A percentile compares a stretch with the other conserved stretches of the same genome.
phyloP scores from a whole-genome alignment of 768 basidiomycete species.

The Kwoniella dendrophila region DNA sequence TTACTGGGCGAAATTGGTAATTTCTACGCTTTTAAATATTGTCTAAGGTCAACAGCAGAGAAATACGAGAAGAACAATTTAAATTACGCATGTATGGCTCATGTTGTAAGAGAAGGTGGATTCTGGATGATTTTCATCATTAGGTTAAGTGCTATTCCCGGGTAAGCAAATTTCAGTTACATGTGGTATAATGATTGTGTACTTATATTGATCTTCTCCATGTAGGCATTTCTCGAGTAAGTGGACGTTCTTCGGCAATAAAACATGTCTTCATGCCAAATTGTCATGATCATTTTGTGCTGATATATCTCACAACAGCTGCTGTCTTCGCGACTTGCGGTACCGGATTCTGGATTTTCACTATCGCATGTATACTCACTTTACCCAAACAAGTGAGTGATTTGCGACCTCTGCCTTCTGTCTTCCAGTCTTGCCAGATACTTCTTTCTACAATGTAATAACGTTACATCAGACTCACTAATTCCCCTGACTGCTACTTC shows the following conservation, averaged over 20 bases:
- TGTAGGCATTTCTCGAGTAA: constrained; percentile 27
- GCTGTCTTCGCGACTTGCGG: constrained; percentile 55
- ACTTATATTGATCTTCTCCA: constrained; percentile 5
- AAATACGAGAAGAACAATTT: constrained; percentile 53
- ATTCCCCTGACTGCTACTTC: neutral
- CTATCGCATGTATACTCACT: constrained; percentile 42
- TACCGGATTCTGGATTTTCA: constrained; percentile 51
- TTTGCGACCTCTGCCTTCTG: no score
- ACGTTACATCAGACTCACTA: no score
- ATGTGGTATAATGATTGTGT: neutral
- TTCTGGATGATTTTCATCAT: constrained; percentile 55
- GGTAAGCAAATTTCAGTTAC: constrained; percentile 40
- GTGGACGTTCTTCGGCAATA: neutral
- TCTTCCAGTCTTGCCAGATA: no score
- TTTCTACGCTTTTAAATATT: constrained; percentile 54
- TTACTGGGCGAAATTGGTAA: constrained; percentile 54
- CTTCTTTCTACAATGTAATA: no score
- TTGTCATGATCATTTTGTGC: neutral
- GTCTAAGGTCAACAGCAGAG: constrained; percentile 39
- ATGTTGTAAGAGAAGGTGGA: constrained; percentile 56
- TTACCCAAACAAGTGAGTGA: constrained; percentile 54
- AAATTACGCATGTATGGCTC: constrained; percentile 55
- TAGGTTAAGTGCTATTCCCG: constrained; percentile 56
- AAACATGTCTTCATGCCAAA: neutral
- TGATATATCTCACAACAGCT: constrained; percentile 23